Percentiles rank a stretch among this genome's conserved stretches.
Conservation (phyloP, 139 green algal genomes). For the Chloropicon primus region DNA sequence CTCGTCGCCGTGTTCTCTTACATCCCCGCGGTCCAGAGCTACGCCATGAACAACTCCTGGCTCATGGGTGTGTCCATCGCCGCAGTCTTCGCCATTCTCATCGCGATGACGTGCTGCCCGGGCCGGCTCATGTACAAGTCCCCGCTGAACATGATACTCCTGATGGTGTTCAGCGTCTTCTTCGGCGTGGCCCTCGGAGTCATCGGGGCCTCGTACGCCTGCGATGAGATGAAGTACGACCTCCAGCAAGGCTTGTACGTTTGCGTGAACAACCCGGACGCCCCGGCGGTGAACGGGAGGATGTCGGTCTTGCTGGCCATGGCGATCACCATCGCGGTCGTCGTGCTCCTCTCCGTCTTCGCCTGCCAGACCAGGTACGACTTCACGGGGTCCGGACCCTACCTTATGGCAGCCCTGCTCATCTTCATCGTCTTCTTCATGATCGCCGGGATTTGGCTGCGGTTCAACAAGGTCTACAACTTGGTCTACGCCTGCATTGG, state of each 20-base stretch:
- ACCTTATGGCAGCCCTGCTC: conserved; percentile 22
- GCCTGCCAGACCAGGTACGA: conserved; percentile 30
- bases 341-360: conserved; percentile 18
- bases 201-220: neutral
- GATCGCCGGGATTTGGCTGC: neutral
- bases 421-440: conserved; percentile 32
- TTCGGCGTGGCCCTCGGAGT: conserved; percentile 19
- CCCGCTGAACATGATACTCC: conserved; percentile 34
- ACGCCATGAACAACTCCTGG: conserved; percentile 21
- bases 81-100: conserved; percentile 17
- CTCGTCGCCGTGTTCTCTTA: conserved; percentile 32
- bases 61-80: conserved; percentile 21
- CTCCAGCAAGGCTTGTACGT: neutral
- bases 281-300: neutral
- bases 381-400: conserved; percentile 26
- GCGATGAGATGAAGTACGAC: conserved; percentile 21
- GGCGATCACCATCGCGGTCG: conserved; percentile 5
- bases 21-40: conserved; percentile 26
- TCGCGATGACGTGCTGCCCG: conserved; percentile 2
- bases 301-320: neutral
- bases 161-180: conserved; percentile 30
- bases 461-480: conserved; percentile 8
- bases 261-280: neutral
- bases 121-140: conserved; percentile 15
- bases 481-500: conserved; percentile 21